These are phyloP conservation scores for Solanum bulbocastanum DNA, from an alignment of 257 asterid species.

Conservation along the genomic window DNA sequence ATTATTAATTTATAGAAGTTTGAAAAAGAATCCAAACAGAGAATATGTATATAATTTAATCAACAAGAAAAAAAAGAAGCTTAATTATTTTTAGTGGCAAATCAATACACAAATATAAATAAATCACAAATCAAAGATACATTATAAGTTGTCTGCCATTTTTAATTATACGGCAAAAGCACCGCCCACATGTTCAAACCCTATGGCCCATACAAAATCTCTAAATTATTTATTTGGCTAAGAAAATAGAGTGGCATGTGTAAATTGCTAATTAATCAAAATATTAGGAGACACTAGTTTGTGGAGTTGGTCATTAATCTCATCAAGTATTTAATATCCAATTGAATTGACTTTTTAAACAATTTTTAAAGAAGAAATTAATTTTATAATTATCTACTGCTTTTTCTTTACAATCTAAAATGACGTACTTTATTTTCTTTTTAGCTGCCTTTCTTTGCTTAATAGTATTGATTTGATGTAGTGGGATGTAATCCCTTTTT, in stretches of 20 bases:
- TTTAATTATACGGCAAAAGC: constrained; percentile 11
- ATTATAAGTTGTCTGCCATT: constrained; percentile 30
- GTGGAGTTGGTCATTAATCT: constrained; percentile 4
- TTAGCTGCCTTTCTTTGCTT: not conserved
- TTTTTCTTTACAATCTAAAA: not conserved
- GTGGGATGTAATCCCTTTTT: constrained; percentile 16
- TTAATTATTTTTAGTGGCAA: not conserved
- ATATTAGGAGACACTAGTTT: not conserved
- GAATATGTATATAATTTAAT: not conserved
- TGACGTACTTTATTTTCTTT: not conserved
- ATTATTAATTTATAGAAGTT: too few species aligned
- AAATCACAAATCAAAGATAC: not conserved
- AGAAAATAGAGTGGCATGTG: not conserved
- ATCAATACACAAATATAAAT: not conserved
- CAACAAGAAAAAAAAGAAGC: not conserved
- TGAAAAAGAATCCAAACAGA: not conserved
- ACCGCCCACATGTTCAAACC: constrained; percentile 14
- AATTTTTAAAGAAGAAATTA: not conserved
- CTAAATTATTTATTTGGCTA: not conserved
- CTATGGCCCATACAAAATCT: not conserved
- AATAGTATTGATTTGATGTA: constrained; percentile 4
- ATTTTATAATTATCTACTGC: not conserved
- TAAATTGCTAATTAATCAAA: not conserved
- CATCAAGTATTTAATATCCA: not conserved
- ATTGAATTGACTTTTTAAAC: constrained; percentile 17